These are phyloP conservation scores for Kwoniella newhampshirensis DNA, from an alignment of 768 basidiomycete genomes.

Conservation along the genomic window DNA sequence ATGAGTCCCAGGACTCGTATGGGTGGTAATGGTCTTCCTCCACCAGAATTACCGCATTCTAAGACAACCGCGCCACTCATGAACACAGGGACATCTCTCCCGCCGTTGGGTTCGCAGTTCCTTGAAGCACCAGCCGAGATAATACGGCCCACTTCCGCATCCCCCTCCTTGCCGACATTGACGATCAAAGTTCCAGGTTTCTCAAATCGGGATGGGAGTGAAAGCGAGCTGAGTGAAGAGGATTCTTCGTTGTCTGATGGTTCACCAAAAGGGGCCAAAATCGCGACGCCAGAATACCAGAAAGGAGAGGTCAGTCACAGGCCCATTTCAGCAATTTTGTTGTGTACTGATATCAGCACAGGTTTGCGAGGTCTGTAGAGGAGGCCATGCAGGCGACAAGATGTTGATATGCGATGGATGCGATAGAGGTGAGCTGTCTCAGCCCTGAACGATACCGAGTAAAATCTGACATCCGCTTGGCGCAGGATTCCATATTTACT, in stretches of 20 bases:
- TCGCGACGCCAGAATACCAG: slow-evolving; percentile 27
- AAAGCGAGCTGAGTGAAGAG: slow-evolving; percentile 45
- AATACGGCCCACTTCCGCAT: slow-evolving; percentile 4
- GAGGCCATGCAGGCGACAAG: slow-evolving; percentile 80
- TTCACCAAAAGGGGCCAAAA: slow-evolving; percentile 11
- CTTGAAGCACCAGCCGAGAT: slow-evolving; percentile 14
- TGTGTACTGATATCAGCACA: slow-evolving; percentile 13
- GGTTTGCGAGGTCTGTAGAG: slow-evolving; percentile 89
- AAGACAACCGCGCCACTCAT: background rate
- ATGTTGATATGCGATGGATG: slow-evolving; percentile 91
- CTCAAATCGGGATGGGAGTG: slow-evolving; percentile 34
- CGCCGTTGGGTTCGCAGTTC: background rate
- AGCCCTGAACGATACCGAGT: background rate
- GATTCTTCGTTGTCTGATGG: slow-evolving; percentile 24
- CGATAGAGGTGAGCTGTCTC: slow-evolving; percentile 65
- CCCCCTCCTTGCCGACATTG: slow-evolving; percentile 12
- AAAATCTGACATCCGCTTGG: slow-evolving; percentile 3
- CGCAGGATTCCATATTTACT: slow-evolving; percentile 92
- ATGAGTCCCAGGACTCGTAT: slow-evolving; percentile 23
- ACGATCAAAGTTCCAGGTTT: slow-evolving; percentile 46
- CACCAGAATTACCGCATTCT: background rate
- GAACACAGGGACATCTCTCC: background rate
- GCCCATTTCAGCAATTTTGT: background rate
- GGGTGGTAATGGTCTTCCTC: slow-evolving; percentile 9
- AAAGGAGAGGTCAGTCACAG: slow-evolving; percentile 43